A percentile compares a stretch with the other conserved stretches of the same genome.
These are phyloP conservation scores for Geoglossum cookeanum DNA, from an alignment of 2,329 filamentous ascomycete species.

Conservation along the genomic window DNA sequence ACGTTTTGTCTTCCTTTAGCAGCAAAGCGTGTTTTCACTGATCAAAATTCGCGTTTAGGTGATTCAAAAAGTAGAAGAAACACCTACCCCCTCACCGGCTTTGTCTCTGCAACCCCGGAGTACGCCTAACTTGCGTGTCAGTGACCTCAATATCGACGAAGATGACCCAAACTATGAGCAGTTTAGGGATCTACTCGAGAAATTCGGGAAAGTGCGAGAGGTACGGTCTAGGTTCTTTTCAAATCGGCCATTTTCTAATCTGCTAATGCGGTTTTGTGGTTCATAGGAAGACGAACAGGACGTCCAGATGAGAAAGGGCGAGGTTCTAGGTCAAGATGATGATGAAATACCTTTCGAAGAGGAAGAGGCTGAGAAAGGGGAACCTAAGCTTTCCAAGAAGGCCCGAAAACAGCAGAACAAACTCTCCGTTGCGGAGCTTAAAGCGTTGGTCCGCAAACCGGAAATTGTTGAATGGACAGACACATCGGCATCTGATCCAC, in stretches of 20 bases:
- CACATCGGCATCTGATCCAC: slow-evolving; percentile 73
- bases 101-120: background rate
- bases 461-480: slow-evolving; percentile 98
- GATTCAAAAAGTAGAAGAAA: slow-evolving; percentile 1
- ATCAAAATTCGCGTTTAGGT: background rate
- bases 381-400: slow-evolving; percentile 74
- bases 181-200: slow-evolving; percentile 66
- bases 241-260: background rate
- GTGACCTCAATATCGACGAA: slow-evolving; percentile 29
- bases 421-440: slow-evolving; percentile 84
- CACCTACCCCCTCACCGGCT: slow-evolving; percentile 1
- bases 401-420: slow-evolving; percentile 83
- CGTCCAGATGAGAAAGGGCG: slow-evolving; percentile 47
- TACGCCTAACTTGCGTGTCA: slow-evolving; percentile 1
- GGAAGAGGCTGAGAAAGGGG: slow-evolving; percentile 33
- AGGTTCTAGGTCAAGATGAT: slow-evolving; percentile 67
- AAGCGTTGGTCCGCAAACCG: slow-evolving; percentile 74
- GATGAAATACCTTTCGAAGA: slow-evolving; percentile 70
- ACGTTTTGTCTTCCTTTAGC: slow-evolving; percentile 7
- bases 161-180: slow-evolving; percentile 65
- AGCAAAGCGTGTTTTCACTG: slow-evolving; percentile 7
- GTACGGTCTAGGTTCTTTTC: slow-evolving; percentile 4
- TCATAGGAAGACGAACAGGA: slow-evolving; percentile 13
- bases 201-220: slow-evolving; percentile 43
- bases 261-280: background rate